Base-by-base conservation (phyloP, 225 moss, liverwort and hornwort genomes). In the Rhytidiadelphus loreus region DNA sequence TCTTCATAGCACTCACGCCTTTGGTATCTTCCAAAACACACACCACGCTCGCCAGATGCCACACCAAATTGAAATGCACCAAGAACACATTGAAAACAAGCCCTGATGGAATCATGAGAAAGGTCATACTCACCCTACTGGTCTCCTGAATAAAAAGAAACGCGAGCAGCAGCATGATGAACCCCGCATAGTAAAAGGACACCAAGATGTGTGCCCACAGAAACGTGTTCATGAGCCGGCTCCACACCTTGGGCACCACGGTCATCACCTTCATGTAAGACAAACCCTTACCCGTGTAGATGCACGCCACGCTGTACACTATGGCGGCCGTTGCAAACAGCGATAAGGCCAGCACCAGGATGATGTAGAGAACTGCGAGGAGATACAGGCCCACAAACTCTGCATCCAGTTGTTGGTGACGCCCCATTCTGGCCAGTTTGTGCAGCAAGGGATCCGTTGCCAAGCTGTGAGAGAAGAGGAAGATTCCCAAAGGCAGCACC, bases 221-320 rank as follows among this genome's bases (percentile, higher is more conserved):
- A 46, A 97, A 94, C 15, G 97, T 97, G 85, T 93, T 93, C 92
- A 96, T 93, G 62, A 97, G 91, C 64, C 95, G 95, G 92, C 95
- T 96, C 96, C 96, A 97, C 13, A 97, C 95, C 90, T 93, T 95
- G 14, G 95, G 96, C 23, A 97, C 97, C 87, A 97, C 95, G 41
- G 92, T 92, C 21, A 97, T 93, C 87, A 97, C 96, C 93, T 96
- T 97, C 79, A 83, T 44, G 80, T 94, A 97, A 18, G 96, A 94
- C 37, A 97, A 88, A 18, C 96, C 97, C 83, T 97, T 97, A 39
- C 95, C 96, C 4, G 95, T 96, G 89, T 97, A 97, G 84, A 97
- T 96, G 89, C 95, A 95, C 8, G 97, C 96, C 44, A 97, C 95
- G 68, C 95, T 97, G 91, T 96, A 97, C 61, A 96, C 95, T 8